Evolutionary conservation across 495 filamentous ascomycete genomes (phyloP).

Genomic region (Trichoderma asperelloides): DNA sequence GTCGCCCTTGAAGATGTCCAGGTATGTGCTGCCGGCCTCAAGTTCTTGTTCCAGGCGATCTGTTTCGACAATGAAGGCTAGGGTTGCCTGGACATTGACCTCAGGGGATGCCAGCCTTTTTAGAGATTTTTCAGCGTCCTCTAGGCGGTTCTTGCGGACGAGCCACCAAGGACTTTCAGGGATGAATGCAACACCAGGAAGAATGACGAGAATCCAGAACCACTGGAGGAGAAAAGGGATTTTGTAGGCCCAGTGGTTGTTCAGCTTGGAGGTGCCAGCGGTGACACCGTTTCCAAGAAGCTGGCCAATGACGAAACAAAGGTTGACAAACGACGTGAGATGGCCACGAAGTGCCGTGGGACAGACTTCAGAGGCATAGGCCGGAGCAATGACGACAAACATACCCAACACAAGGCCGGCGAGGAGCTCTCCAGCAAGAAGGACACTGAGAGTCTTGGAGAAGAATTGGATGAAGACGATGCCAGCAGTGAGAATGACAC

Average conservation of each 20-base stretch:
- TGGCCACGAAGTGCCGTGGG: conserved; percentile 56
- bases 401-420: conserved; percentile 56
- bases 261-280: conserved; percentile 39
- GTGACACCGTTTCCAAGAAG: conserved; percentile 57
- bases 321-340: conserved; percentile 61
- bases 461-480: conserved; percentile 52
- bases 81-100: conserved; percentile 47
- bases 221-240: conserved; percentile 60
- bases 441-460: conserved; percentile 47
- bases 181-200: conserved; percentile 49
- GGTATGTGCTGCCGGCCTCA: conserved; percentile 48
- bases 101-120: conserved; percentile 45
- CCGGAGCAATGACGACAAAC: conserved; percentile 52
- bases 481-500: conserved; percentile 33
- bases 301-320: conserved; percentile 65
- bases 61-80: conserved; percentile 66
- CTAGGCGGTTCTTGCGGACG: conserved; percentile 46
- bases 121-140: conserved; percentile 48
- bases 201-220: conserved; percentile 66
- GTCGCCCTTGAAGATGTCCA: conserved; percentile 58
- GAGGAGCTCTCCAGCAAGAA: conserved; percentile 57
- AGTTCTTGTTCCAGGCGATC: conserved; percentile 53
- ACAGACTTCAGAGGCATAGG: conserved; percentile 61
- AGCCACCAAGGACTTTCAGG: conserved; percentile 69
- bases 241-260: conserved; percentile 54